Conservation (phyloP, 1,139 yeast genomes). For the Magnusiomyces sp. region DNA sequence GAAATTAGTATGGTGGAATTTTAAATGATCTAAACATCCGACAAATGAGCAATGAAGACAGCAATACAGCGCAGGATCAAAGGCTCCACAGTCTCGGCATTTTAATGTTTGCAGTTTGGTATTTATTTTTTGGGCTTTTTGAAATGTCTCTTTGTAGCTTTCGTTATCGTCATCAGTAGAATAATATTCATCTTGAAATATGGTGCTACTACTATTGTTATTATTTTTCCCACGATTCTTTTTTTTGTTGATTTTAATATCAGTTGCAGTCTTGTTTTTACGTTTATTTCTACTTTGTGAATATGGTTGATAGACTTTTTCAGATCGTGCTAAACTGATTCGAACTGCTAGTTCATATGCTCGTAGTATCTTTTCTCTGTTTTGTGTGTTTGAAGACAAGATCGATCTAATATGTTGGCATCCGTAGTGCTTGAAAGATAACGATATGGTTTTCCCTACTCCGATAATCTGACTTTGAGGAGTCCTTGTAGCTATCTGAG, state of each 20-base stretch:
- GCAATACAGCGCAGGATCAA: slow-evolving; percentile 31
- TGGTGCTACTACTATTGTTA: not conserved
- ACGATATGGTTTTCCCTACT: not conserved
- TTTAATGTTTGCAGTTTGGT: slow-evolving; percentile 1
- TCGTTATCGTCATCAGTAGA: not conserved
- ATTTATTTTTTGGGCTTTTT: not conserved
- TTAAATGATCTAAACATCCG: slow-evolving; percentile 63
- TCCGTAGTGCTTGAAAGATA: not conserved
- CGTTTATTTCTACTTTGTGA: not conserved
- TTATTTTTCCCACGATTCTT: not conserved
- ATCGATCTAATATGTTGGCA: not conserved
- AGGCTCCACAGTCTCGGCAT: slow-evolving; percentile 13
- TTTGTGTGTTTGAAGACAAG: not conserved
- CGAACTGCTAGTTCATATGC: slow-evolving; percentile 6
- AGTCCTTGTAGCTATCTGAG: not conserved
- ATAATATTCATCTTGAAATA: not conserved
- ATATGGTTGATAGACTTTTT: not conserved
- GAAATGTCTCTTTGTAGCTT: not conserved
- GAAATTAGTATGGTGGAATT: slow-evolving; percentile 39
- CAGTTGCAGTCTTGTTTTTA: not conserved
- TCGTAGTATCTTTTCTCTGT: not conserved
- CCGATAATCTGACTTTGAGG: not conserved
- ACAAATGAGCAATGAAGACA: slow-evolving; percentile 80
- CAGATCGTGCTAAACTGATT: not conserved
- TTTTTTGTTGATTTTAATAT: not conserved